phyloP scores from a whole-genome alignment of 2,329 filamentous ascomycete genomes.

The Colletotrichum sp. region DNA sequence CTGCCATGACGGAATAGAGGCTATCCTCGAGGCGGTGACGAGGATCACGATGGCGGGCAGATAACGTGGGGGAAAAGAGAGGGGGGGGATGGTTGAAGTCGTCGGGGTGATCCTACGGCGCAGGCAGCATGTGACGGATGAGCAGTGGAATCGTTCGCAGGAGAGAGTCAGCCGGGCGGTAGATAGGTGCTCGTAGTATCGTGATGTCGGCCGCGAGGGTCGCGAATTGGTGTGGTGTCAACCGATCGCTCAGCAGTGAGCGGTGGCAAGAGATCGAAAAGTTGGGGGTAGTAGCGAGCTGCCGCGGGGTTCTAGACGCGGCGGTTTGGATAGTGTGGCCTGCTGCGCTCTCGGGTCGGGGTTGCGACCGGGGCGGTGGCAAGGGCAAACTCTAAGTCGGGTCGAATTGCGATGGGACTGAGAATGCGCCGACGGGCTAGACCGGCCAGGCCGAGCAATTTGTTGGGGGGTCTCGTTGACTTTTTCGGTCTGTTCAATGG shows the following conservation, averaged over 20 bases:
- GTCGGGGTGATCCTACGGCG: neutral
- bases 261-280: conserved; percentile 7
- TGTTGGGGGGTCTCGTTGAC: neutral
- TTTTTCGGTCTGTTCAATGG: neutral
- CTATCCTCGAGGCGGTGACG: neutral
- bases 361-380: conserved; percentile 19
- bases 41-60: neutral
- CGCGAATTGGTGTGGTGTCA: neutral
- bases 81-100: neutral
- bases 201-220: neutral
- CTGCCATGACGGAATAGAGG: conserved; percentile 10
- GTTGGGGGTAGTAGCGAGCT: neutral
- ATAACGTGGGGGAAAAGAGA: neutral
- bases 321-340: conserved; percentile 12
- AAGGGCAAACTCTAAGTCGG: conserved; percentile 20
- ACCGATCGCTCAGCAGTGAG: conserved; percentile 7
- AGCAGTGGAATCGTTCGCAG: neutral
- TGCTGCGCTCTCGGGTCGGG: conserved; percentile 15
- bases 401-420: neutral
- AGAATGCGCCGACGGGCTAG: conserved; percentile 9
- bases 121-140: neutral
- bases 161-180: neutral
- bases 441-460: conserved; percentile 9
- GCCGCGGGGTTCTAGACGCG: conserved; percentile 14
- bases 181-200: neutral